Conservation (phyloP, 2,329 filamentous ascomycete species). For the Didymella segeticola region DNA sequence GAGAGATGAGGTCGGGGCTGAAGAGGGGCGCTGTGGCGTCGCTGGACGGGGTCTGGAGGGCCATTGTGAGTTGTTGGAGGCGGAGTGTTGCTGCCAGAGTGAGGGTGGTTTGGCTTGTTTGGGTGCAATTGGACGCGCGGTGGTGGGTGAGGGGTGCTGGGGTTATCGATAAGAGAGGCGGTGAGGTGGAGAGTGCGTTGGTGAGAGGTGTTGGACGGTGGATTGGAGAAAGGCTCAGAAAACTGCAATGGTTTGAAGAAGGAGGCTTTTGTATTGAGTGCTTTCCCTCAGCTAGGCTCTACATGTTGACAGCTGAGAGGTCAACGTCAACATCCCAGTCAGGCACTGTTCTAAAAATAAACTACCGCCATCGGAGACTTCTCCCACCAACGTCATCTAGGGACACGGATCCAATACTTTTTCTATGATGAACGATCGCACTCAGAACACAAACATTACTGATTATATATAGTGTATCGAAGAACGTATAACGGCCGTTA, state of each 20-base stretch:
- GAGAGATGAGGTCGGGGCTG: conserved; percentile 76
- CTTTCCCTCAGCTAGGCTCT: neutral
- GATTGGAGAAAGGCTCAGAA: neutral
- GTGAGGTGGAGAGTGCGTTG: conserved; percentile 16
- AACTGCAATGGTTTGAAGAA: neutral
- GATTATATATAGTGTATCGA: neutral
- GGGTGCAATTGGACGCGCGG: conserved; percentile 3
- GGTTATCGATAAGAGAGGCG: conserved; percentile 36
- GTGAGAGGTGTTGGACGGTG: neutral
- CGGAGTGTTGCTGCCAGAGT: conserved; percentile 5
- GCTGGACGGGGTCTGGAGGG: conserved; percentile 23
- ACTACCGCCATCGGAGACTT: neutral
- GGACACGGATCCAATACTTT: no score
- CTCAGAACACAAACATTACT: neutral
- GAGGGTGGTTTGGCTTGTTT: neutral
- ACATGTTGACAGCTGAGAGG: conserved; percentile 5
- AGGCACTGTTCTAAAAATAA: conserved; percentile 19
- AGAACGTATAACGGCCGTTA: neutral
- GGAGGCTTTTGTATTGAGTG: no score
- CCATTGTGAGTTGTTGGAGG: conserved; percentile 8
- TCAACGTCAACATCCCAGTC: conserved; percentile 2
- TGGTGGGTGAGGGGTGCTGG: conserved; percentile 7
- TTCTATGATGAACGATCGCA: neutral
- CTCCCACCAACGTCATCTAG: neutral
- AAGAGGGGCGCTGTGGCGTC: conserved; percentile 69